These are phyloP conservation scores for Syzygium aromaticum DNA, from an alignment of 345 rosid genomes.

Conservation along the genomic window DNA sequence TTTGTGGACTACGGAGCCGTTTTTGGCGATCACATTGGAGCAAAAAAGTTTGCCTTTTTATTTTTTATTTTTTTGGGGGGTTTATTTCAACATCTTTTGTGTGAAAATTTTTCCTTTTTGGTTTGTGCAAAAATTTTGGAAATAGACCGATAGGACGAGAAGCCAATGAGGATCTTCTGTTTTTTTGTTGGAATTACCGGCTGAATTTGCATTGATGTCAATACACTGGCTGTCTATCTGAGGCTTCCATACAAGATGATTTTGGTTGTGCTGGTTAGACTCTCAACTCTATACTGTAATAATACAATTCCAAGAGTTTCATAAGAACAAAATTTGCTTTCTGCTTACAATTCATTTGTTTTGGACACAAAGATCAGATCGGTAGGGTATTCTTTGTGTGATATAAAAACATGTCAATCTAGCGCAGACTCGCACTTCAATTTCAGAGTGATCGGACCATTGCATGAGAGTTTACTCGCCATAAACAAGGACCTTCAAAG, in stretches of 20 bases:
- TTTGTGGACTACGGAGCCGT: conserved; percentile 38
- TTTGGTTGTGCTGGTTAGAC: neutral
- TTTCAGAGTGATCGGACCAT: neutral
- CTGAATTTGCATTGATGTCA: conserved; percentile 51
- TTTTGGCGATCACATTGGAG: conserved; percentile 40
- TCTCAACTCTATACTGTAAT: no score
- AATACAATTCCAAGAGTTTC: neutral
- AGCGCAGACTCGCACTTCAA: neutral
- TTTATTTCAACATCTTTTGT: neutral
- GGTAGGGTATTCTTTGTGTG: neutral
- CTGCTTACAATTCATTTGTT: neutral
- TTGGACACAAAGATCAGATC: neutral
- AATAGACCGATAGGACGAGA: neutral
- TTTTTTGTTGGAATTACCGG: conserved; percentile 75
- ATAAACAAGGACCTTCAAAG: no score
- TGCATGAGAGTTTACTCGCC: neutral
- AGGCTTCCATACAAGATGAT: conserved; percentile 19
- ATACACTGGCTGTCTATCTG: conserved; percentile 28
- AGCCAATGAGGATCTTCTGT: conserved; percentile 37
- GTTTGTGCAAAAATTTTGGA: neutral
- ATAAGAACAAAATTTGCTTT: neutral
- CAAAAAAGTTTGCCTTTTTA: neutral
- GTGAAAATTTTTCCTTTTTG: neutral
- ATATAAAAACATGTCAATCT: neutral
- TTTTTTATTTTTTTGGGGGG: neutral